Conservation (phyloP, 805 yeast genomes). For the Candida oleophila region DNA sequence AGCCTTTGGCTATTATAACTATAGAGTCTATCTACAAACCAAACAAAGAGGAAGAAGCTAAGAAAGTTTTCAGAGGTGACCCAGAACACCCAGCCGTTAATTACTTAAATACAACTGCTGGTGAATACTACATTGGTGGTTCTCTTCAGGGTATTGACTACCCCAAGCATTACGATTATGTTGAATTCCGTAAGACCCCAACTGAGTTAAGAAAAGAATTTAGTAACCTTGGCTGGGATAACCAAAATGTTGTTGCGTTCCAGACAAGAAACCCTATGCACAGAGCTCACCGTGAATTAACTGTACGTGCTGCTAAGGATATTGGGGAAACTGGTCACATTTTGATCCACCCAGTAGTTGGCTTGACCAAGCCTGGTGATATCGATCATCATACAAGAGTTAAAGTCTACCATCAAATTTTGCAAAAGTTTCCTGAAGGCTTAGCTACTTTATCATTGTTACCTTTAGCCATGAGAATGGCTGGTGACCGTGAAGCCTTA, state of each 20-base stretch:
- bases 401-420: conserved; percentile 87
- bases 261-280: conserved; percentile 99
- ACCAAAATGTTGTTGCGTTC: conserved; percentile 80
- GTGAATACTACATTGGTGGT: conserved; percentile 89
- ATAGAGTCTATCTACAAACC: conserved; percentile 79
- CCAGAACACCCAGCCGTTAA: conserved; percentile 93
- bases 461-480: conserved; percentile 99
- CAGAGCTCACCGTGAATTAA: conserved; percentile 94
- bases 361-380: conserved; percentile 95
- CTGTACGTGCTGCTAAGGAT: conserved; percentile 95
- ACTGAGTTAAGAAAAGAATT: conserved; percentile 87
- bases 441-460: conserved; percentile 85
- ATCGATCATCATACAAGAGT: conserved; percentile 98
- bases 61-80: conserved; percentile 90
- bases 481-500: conserved; percentile 96
- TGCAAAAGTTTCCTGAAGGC: conserved; percentile 91
- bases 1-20: conserved; percentile 78
- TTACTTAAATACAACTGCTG: conserved; percentile 70
- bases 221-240: conserved; percentile 74
- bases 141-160: conserved; percentile 76
- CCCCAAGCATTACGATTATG: conserved; percentile 89
- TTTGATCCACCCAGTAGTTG: conserved; percentile 94
- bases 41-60: conserved; percentile 76
- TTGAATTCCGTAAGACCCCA: conserved; percentile 85
- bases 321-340: conserved; percentile 73